Conservation (phyloP, 2,329 filamentous ascomycete species). For the Fusarium sp. region DNA sequence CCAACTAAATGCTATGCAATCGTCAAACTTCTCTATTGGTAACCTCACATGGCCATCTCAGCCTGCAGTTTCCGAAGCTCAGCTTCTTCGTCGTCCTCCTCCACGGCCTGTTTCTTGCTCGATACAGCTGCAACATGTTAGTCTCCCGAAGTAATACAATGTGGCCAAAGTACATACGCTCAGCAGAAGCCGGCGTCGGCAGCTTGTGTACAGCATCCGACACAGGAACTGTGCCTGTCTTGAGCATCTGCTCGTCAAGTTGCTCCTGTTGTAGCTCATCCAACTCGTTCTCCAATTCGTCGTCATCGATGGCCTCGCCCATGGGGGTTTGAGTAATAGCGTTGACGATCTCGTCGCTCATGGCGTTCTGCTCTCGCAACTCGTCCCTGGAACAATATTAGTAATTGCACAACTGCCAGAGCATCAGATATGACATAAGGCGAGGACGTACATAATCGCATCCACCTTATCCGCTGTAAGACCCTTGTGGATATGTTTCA, state of each 20-base stretch:
- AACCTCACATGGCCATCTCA: conserved; percentile 90
- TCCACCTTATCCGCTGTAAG: conserved; percentile 96
- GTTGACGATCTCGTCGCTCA: conserved; percentile 91
- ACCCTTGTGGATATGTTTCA: conserved; percentile 91
- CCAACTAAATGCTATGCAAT: conserved; percentile 45
- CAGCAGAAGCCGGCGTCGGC: conserved; percentile 78
- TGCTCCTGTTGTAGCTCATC: conserved; percentile 90
- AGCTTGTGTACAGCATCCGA: conserved; percentile 80
- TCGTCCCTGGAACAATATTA: conserved; percentile 74
- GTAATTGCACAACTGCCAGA: conserved; percentile 24
- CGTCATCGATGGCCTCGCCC: conserved; percentile 81
- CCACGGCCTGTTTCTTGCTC: conserved; percentile 57
- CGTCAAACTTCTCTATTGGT: conserved; percentile 20
- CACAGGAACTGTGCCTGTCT: conserved; percentile 86
- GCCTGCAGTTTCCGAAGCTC: conserved; percentile 93
- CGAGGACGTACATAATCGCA: conserved; percentile 81
- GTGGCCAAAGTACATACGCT: conserved; percentile 68
- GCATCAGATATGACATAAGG: neutral
- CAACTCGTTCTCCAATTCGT: conserved; percentile 86
- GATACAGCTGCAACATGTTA: conserved; percentile 47
- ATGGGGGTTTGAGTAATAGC: conserved; percentile 80
- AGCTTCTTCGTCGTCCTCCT: conserved; percentile 95
- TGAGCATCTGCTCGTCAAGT: conserved; percentile 92
- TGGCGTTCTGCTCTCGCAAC: conserved; percentile 88
- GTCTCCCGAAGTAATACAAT: neutral